Conservation (phyloP, 2,329 filamentous ascomycete species). For the Fusarium setosum region DNA sequence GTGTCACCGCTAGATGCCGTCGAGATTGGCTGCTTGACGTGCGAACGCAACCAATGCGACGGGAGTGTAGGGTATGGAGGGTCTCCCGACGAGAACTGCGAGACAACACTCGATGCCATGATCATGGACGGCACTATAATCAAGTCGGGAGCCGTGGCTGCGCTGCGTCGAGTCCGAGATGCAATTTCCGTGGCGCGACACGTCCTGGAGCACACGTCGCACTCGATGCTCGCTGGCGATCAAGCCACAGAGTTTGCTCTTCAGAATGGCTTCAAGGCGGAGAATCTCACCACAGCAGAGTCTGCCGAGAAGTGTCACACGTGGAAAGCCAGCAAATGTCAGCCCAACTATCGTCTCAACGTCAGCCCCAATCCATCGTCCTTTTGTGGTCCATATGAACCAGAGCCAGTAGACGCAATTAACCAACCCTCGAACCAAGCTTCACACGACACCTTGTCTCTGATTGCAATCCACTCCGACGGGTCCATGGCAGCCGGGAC, state of each 20-base stretch:
- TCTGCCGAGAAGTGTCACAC: constrained; percentile 53
- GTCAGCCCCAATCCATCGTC: constrained; percentile 55
- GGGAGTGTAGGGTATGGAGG: constrained; percentile 66
- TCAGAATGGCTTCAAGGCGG: constrained; percentile 60
- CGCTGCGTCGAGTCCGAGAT: constrained; percentile 59
- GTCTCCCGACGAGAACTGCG: constrained; percentile 65
- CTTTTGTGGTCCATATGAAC: constrained; percentile 61
- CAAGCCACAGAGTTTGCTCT: constrained; percentile 64
- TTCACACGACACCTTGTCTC: constrained; percentile 66
- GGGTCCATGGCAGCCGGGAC: constrained; percentile 65
- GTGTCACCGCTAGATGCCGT: constrained; percentile 62
- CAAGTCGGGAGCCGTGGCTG: constrained; percentile 65
- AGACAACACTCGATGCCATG: constrained; percentile 69
- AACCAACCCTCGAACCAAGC: constrained; percentile 22
- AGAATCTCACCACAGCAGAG: constrained; percentile 56
- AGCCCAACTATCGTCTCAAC: constrained; percentile 62
- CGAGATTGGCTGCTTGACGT: constrained; percentile 61
- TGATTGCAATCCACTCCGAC: constrained; percentile 57
- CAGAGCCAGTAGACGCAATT: constrained; percentile 24
- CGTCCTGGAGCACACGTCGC: constrained; percentile 63
- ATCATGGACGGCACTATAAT: constrained; percentile 67
- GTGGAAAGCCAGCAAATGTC: constrained; percentile 58
- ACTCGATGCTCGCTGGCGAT: constrained; percentile 64
- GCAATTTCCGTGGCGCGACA: constrained; percentile 62
- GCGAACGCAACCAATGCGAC: constrained; percentile 65